Percentiles rank a stretch among this genome's conserved stretches.
Evolutionary conservation across 768 basidiomycete species (phyloP).

Genomic region (Lactarius hengduanensis): DNA sequence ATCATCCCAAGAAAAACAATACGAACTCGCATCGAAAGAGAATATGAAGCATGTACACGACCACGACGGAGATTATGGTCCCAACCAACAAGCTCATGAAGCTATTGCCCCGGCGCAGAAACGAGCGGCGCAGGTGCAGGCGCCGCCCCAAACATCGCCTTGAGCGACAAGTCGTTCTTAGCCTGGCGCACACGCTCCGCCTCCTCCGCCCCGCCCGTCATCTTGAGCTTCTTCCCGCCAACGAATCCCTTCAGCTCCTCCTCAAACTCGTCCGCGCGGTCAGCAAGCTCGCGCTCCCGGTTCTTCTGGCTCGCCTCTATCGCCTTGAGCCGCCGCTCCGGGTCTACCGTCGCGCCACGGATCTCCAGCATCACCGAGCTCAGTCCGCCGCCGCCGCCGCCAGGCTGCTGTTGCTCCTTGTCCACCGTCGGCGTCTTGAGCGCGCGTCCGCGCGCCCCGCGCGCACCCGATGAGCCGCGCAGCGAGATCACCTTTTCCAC

Average conservation of each 20-base stretch:
- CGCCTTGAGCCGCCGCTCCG: slow-evolving; percentile 82
- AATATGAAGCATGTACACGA: slow-evolving; percentile 13
- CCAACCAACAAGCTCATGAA: no score
- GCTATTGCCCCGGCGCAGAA: neutral
- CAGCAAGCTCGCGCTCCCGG: slow-evolving; percentile 71
- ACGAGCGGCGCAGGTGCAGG: neutral
- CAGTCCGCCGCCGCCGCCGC: slow-evolving; percentile 44
- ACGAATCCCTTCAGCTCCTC: slow-evolving; percentile 87
- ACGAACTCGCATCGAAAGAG: neutral
- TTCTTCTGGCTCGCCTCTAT: slow-evolving; percentile 86
- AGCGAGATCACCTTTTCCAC: slow-evolving; percentile 86
- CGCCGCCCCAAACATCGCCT: slow-evolving; percentile 74
- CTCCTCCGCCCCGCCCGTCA: slow-evolving; percentile 96
- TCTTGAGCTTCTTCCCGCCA: slow-evolving; percentile 79
- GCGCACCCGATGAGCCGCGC: slow-evolving; percentile 48
- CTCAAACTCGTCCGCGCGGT: slow-evolving; percentile 78
- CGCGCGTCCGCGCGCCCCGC: slow-evolving; percentile 36
- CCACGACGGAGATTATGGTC: no score
- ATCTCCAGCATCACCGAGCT: slow-evolving; percentile 90
- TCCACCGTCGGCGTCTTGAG: slow-evolving; percentile 67
- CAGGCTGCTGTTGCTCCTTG: slow-evolving; percentile 50
- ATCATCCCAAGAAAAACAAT: no score
- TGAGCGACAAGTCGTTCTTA: slow-evolving; percentile 79
- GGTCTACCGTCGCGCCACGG: slow-evolving; percentile 75
- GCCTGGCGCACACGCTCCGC: slow-evolving; percentile 83